phyloP scores from a whole-genome alignment of 1,284 basidiomycete species.

The Anthracocystis setariae region DNA sequence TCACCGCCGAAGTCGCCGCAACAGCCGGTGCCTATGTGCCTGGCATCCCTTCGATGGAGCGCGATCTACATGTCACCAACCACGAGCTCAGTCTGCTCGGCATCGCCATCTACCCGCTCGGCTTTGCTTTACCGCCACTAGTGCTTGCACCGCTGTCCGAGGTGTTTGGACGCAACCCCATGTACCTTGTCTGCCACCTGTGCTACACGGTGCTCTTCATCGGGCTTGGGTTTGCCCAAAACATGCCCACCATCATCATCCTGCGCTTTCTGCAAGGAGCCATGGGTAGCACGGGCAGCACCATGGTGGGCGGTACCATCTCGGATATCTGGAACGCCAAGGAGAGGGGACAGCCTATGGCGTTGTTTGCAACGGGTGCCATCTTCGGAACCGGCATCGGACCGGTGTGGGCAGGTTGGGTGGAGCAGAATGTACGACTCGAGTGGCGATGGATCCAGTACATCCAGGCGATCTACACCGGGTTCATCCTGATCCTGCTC shows the following conservation, averaged over 20 bases:
- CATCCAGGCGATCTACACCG: conserved; percentile 70
- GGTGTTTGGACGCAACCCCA: conserved; percentile 78
- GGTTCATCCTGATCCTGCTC: conserved; percentile 42
- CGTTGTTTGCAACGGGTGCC: conserved; percentile 48
- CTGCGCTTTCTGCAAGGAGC: conserved; percentile 77
- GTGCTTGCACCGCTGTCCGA: conserved; percentile 76
- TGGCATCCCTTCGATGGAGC: conserved; percentile 75
- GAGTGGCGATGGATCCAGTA: conserved; percentile 85
- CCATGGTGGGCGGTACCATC: conserved; percentile 81
- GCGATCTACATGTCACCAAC: conserved; percentile 75
- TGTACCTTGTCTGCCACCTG: conserved; percentile 75
- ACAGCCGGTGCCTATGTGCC: conserved; percentile 72
- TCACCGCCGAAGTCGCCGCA: conserved; percentile 71
- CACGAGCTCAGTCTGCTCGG: conserved; percentile 74
- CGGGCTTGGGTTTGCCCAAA: conserved; percentile 70
- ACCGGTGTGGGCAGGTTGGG: conserved; percentile 76
- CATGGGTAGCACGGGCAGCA: conserved; percentile 75
- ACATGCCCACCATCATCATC: conserved; percentile 77
- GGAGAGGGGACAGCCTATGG: conserved; percentile 76
- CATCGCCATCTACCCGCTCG: conserved; percentile 71
- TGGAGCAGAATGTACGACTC: conserved; percentile 74
- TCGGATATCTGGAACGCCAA: conserved; percentile 67
- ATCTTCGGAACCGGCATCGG: conserved; percentile 76
- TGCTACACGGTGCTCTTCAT: conserved; percentile 69
- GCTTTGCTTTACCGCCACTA: conserved; percentile 78